Percentiles rank a stretch among this genome's conserved stretches.
Evolutionary conservation across 2,329 filamentous ascomycete species (phyloP).

Genomic region (Lecanosticta acicola): DNA sequence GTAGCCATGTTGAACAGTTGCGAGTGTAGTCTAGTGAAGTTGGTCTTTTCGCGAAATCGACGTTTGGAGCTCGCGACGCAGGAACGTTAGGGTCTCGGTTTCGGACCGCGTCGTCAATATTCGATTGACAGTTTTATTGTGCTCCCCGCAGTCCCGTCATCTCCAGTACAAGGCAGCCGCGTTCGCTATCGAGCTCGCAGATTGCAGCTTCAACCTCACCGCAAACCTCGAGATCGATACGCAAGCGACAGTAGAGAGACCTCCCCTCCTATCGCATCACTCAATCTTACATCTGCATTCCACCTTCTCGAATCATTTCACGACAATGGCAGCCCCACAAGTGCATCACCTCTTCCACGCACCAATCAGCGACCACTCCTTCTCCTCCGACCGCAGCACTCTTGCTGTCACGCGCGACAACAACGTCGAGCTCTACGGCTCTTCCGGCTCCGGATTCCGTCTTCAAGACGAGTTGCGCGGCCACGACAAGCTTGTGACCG

Average conservation of each 20-base stretch:
- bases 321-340: slow-evolving; percentile 74
- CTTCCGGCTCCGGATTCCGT: slow-evolving; percentile 63
- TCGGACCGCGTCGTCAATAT: no score
- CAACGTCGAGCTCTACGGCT: slow-evolving; percentile 79
- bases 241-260: slow-evolving; percentile 83
- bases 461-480: slow-evolving; percentile 90
- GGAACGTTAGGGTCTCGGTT: no score
- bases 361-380: slow-evolving; percentile 95
- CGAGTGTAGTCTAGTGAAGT: no score
- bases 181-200: no score
- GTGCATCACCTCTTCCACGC: slow-evolving; percentile 95
- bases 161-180: background rate
- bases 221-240: background rate
- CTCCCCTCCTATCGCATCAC: slow-evolving; percentile 62
- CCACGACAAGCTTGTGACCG: slow-evolving; percentile 94
- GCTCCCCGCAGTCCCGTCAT: no score
- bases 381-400: slow-evolving; percentile 83
- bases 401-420: slow-evolving; percentile 89
- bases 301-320: slow-evolving; percentile 2
- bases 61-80: no score
- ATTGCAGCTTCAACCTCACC: background rate
- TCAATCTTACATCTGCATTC: slow-evolving; percentile 14
- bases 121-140: no score
- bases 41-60: no score
- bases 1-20: no score